Conservation (phyloP, 2,329 filamentous ascomycete genomes). For the Pseudogymnoascus sp. region DNA sequence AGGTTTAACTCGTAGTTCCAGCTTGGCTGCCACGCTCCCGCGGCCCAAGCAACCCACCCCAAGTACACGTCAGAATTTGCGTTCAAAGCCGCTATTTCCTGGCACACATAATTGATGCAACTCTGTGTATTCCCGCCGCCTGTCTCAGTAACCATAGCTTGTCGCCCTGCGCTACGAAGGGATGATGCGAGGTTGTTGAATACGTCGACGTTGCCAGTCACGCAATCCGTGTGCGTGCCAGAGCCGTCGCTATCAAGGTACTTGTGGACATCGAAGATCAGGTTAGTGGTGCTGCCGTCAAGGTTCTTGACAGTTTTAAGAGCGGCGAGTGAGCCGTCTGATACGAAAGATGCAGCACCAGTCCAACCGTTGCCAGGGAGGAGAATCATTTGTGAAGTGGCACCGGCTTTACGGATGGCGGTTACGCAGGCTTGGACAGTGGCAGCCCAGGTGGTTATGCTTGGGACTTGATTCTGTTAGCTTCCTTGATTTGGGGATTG, state of each 20-base stretch:
- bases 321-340: constrained; percentile 43
- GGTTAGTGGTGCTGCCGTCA: constrained; percentile 47
- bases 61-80: background rate
- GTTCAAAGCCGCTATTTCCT: constrained; percentile 29
- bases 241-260: constrained; percentile 54
- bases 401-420: constrained; percentile 59
- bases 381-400: constrained; percentile 56
- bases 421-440: constrained; percentile 58
- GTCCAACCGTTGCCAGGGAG: constrained; percentile 57
- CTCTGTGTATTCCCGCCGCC: constrained; percentile 34
- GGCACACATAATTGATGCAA: constrained; percentile 31
- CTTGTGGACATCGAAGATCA: constrained; percentile 56
- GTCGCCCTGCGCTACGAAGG: constrained; percentile 29
- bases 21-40: no score
- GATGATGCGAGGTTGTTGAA: constrained; percentile 27
- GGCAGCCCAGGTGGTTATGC: constrained; percentile 43
- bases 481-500: no score
- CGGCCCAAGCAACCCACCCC: background rate
- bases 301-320: constrained; percentile 51
- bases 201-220: constrained; percentile 44
- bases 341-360: constrained; percentile 42
- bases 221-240: constrained; percentile 46
- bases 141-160: constrained; percentile 47
- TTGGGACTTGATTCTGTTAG: no score
- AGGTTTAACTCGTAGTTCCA: no score